A percentile compares a stretch with the other conserved stretches of the same genome.
These are phyloP conservation scores for Dalechampia spathulata DNA, from an alignment of 441 rosid genomes.

Conservation along the genomic window DNA sequence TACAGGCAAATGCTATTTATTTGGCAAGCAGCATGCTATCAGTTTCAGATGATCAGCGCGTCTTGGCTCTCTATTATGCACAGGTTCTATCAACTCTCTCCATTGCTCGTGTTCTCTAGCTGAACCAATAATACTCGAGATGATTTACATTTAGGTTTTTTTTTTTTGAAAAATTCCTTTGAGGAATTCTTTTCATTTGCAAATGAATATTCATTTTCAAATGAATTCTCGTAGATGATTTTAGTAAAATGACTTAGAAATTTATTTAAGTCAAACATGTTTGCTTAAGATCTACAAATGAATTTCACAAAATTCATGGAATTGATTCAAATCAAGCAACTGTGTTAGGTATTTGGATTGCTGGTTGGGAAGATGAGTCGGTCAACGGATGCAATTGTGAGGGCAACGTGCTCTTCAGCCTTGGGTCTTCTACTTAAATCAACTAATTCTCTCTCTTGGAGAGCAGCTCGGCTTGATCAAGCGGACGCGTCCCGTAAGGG, in stretches of 20 bases:
- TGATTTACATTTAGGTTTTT: conserved; percentile 32
- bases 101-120: too few species aligned
- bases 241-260: too few species aligned
- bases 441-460: conserved; percentile 53
- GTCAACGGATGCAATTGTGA: conserved; percentile 73
- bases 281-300: too few species aligned
- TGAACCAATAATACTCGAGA: too few species aligned
- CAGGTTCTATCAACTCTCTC: conserved; percentile 42
- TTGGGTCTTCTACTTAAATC: conserved; percentile 76
- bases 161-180: too few species aligned
- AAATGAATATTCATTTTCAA: too few species aligned
- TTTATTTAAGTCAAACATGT: too few species aligned
- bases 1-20: conserved; percentile 94
- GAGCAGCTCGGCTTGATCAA: conserved; percentile 55
- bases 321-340: too few species aligned
- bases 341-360: conserved; percentile 72
- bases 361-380: conserved; percentile 82
- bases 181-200: too few species aligned
- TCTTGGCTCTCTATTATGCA: conserved; percentile 54
- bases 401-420: conserved; percentile 82
- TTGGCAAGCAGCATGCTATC: conserved; percentile 78
- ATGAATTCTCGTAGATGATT: too few species aligned
- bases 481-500: conserved; percentile 36
- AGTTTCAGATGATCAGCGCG: conserved; percentile 73
- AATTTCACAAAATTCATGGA: too few species aligned